These are phyloP conservation scores for Diaporthe destruens DNA, from an alignment of 2,329 filamentous ascomycete species.

Conservation along the genomic window DNA sequence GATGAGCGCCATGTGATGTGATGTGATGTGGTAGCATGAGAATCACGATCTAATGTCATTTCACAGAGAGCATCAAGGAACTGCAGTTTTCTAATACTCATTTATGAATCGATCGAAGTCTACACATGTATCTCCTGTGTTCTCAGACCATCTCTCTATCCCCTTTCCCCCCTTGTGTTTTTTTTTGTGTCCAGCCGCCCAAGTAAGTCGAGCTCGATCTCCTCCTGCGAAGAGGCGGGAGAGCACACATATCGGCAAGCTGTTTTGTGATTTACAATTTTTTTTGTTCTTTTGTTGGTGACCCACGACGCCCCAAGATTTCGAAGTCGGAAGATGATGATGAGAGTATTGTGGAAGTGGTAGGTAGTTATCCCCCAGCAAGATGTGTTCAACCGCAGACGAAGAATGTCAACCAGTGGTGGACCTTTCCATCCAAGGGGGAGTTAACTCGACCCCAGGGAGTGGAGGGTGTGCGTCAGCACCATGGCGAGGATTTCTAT, in stretches of 20 bases:
- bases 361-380: not conserved
- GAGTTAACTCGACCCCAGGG: too few species aligned
- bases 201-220: not conserved
- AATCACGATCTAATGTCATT: not conserved
- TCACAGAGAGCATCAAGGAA: not conserved
- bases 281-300: not conserved
- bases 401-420: too few species aligned
- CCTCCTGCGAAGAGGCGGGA: not conserved
- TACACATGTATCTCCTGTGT: not conserved
- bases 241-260: not conserved
- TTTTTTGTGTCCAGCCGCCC: not conserved
- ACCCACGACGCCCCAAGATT: not conserved
- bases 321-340: not conserved
- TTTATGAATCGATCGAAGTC: not conserved
- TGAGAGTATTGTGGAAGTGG: not conserved
- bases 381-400: not conserved
- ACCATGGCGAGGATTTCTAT: not conserved
- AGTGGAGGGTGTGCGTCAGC: too few species aligned
- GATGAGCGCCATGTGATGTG: conserved; percentile 37
- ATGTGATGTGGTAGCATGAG: not conserved
- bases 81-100: not conserved
- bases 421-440: too few species aligned
- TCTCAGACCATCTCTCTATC: conserved; percentile 1
- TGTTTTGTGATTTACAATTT: not conserved
- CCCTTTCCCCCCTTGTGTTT: too few species aligned